Conservation (phyloP, 768 basidiomycete species). For the Cystofilobasidium capitatum region DNA sequence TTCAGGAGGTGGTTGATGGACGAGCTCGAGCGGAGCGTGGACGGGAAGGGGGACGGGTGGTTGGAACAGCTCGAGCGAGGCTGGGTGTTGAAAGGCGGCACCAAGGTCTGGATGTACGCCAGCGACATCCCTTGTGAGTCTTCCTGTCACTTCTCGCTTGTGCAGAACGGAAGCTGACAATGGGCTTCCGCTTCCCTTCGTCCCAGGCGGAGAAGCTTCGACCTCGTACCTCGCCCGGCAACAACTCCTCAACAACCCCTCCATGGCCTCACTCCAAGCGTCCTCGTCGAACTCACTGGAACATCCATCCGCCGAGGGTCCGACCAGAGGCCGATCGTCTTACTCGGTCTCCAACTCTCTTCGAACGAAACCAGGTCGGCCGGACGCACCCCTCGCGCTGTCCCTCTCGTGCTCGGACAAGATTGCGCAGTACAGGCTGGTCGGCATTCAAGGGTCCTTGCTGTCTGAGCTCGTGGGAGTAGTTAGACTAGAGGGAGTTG, state of each 20-base stretch:
- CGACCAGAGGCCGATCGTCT: neutral
- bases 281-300: neutral
- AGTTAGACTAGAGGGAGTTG: neutral
- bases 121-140: conserved; percentile 1
- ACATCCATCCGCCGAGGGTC: neutral
- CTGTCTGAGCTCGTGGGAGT: neutral
- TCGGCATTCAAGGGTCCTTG: neutral
- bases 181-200: too few species aligned
- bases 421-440: neutral
- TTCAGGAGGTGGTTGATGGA: neutral
- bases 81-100: neutral
- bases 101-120: neutral
- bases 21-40: neutral
- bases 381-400: neutral
- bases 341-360: neutral
- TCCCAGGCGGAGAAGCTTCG: conserved; percentile 2
- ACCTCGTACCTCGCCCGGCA: neutral
- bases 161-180: too few species aligned
- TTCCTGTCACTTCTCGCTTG: neutral
- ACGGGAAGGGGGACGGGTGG: too few species aligned
- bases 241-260: neutral
- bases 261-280: neutral
- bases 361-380: neutral
- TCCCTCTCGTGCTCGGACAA: neutral
- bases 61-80: too few species aligned